phyloP scores from a whole-genome alignment of 2,329 filamentous ascomycete species.

The Xylariomycetidae sp. region DNA sequence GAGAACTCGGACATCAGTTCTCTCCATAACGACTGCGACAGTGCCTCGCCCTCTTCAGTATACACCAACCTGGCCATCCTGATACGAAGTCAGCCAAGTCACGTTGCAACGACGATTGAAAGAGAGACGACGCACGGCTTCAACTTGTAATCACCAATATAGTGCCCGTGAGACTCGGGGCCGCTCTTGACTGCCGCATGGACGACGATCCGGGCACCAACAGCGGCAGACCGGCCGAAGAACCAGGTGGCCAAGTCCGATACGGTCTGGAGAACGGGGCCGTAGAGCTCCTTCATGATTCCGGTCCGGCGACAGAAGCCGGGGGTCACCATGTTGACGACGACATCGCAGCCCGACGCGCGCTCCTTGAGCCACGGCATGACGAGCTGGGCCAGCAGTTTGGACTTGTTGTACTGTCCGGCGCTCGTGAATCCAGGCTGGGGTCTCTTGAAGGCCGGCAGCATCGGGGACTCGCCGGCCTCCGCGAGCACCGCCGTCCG shows the following conservation, averaged over 20 bases:
- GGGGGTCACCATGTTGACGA: background rate
- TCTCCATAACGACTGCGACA: background rate
- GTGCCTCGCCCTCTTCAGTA: background rate
- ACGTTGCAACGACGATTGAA: background rate
- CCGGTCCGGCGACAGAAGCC: background rate
- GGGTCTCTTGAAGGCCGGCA: background rate
- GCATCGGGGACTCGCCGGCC: background rate
- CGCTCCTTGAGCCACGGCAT: background rate
- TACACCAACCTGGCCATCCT: background rate
- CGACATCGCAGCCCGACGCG: background rate
- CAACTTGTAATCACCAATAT: background rate
- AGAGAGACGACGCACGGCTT: background rate
- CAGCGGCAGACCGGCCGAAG: background rate
- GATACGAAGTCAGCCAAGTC: background rate
- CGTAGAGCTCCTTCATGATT: background rate
- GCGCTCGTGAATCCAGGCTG: background rate
- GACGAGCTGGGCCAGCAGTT: background rate
- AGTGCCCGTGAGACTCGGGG: background rate
- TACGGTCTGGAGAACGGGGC: background rate
- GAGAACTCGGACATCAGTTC: background rate
- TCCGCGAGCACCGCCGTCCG: background rate
- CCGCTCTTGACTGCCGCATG: background rate
- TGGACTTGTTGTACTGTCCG: background rate
- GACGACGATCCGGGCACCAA: background rate
- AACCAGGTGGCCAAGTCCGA: background rate